These are phyloP conservation scores for Ophiostoma angusticollis DNA, from an alignment of 2,329 filamentous ascomycete genomes.

Conservation along the genomic window DNA sequence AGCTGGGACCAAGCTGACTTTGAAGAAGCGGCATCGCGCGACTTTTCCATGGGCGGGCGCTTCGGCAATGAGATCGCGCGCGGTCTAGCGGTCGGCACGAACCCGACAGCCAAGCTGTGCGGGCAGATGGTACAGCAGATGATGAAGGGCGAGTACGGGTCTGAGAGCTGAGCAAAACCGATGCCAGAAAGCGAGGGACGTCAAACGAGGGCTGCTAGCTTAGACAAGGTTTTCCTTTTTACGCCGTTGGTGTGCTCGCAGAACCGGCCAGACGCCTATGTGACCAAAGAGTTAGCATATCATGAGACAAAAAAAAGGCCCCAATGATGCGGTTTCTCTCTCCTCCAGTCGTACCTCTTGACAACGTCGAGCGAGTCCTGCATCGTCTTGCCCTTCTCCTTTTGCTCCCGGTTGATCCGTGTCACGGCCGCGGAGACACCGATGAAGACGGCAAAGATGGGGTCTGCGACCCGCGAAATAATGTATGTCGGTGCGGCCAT, in stretches of 20 bases:
- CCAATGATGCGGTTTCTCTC: not conserved
- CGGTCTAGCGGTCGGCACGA: constrained; percentile 49
- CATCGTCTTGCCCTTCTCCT: constrained; percentile 41
- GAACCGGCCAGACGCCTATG: constrained; percentile 7
- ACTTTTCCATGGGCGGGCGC: constrained; percentile 51
- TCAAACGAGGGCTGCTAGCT: not conserved
- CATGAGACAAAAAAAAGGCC: not conserved
- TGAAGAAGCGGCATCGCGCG: constrained; percentile 48
- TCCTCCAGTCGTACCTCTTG: constrained; percentile 26
- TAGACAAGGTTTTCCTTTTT: not conserved
- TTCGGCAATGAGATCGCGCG: constrained; percentile 55
- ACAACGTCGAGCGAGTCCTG: constrained; percentile 35
- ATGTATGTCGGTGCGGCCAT: constrained; percentile 47
- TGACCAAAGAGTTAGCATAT: not conserved
- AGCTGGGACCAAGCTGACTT: constrained; percentile 42
- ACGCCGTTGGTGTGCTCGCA: constrained; percentile 2
- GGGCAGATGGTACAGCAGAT: constrained; percentile 57
- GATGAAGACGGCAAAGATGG: constrained; percentile 45
- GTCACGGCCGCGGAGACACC: constrained; percentile 41
- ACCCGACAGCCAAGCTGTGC: constrained; percentile 57
- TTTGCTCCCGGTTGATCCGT: constrained; percentile 48
- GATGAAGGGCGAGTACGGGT: constrained; percentile 55
- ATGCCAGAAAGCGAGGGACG: not conserved
- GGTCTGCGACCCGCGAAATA: constrained; percentile 45
- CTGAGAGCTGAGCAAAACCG: constrained; percentile 10